Conservation (phyloP, 305 asterid species). For the Coffea humblotiana region DNA sequence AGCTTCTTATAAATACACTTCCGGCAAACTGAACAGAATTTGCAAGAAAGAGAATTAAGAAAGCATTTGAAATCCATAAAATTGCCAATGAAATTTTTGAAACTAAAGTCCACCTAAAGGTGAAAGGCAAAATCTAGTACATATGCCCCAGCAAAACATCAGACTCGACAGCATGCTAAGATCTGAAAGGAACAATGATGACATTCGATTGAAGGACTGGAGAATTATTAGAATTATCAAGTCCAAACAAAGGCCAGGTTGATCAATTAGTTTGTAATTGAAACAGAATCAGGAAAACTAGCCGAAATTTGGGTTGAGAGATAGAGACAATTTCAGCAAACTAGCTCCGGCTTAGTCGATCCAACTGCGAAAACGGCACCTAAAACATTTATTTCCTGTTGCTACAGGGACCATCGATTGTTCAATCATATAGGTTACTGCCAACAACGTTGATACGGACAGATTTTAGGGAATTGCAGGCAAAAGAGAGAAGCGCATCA, state of each 20-base stretch:
- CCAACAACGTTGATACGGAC: not conserved
- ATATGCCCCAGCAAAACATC: not conserved
- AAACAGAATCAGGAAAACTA: not conserved
- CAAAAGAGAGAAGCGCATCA: not conserved
- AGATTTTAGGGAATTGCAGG: constrained; percentile 1
- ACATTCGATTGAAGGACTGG: not conserved
- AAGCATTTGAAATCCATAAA: not conserved
- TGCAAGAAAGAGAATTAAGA: constrained; percentile 20
- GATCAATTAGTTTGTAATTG: not conserved
- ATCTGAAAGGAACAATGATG: not conserved
- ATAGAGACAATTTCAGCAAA: not conserved
- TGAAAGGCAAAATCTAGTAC: not conserved
- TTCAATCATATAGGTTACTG: constrained; percentile 2
- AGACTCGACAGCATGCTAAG: not conserved
- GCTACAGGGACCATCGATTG: not conserved
- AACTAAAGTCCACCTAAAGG: not conserved
- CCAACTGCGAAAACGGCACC: not conserved
- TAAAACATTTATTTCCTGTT: not conserved
- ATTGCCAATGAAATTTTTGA: not conserved
- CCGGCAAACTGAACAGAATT: constrained; percentile 67
- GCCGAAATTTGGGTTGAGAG: not conserved
- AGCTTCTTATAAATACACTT: constrained; percentile 83
- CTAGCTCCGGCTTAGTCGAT: not conserved
- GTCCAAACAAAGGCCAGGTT: constrained; percentile 8
- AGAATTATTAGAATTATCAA: not conserved